Evolutionary conservation across 2,329 filamentous ascomycete species (phyloP), one percentile per base, ranked within the genome.

Genomic region (Xylariaceae sp.): DNA sequence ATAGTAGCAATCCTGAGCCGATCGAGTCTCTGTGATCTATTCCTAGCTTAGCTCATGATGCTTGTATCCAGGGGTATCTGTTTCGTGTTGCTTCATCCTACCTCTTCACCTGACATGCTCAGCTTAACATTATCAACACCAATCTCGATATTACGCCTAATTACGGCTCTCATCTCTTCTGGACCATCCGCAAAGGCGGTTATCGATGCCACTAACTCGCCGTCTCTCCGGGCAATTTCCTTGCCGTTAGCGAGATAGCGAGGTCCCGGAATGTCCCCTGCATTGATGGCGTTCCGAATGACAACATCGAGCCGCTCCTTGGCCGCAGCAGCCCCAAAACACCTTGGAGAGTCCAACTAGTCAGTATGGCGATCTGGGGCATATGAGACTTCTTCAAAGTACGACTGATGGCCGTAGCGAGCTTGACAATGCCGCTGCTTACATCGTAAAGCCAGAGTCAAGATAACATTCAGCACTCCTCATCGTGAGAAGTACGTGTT

Each of bases 391-490:
- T n/a, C n/a, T n/a, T n/a, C n/a, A n/a, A n/a, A n/a, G n/a, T n/a
- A n/a, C n/a, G n/a, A n/a, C n/a, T n/a, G n/a, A n/a, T n/a, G n/a
- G n/a, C n/a, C n/a, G n/a, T n/a, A n/a, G n/a, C n/a, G n/a, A 29
- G 25, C 25, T 29, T 14, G 25, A 29, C 14, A 5, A 38, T 5
- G 21, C 33, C 33, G 17, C 37, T 17, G n/a, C n/a, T n/a, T 25
- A 48, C 70, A 74, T 74, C 0, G 73, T 76, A 54, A 75, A 75
- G 1, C 72, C 73, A 4, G 66, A 72, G 52, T 76, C 72, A 6
- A 75, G 56, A 48, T 69, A 76, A 36, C 62, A 67, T 52, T 67
- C 61, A 0, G 73, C 73, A 23, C 60, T 64, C 22, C 63, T 60
- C 4, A 68, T 67, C 0, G 73, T 74, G 5, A 71, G 50, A 0